Evolutionary conservation across 305 asterid genomes (phyloP).

Genomic region (Solanum chacoense): DNA sequence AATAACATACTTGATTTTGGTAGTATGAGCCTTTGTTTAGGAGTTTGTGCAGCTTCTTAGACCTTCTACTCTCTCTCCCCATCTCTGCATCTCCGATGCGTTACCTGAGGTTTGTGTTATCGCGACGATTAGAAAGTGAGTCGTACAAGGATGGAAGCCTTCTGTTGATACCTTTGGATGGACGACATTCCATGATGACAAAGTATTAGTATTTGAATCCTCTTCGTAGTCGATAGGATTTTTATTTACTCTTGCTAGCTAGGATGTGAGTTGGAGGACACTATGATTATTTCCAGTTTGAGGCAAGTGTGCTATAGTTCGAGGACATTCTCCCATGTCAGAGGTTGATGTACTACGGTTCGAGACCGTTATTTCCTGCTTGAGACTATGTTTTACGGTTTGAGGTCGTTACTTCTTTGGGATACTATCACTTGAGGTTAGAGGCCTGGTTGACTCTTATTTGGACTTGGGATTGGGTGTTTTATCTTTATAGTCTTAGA

Average conservation of each 20-base stretch:
- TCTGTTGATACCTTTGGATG: not conserved
- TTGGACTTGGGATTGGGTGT: not conserved
- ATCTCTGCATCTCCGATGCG: not conserved
- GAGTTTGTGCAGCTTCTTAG: not conserved
- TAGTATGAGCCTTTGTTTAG: not conserved
- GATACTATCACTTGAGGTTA: not conserved
- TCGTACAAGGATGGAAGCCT: not conserved
- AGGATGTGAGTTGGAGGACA: not conserved
- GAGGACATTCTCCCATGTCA: not conserved
- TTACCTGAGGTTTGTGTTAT: not conserved
- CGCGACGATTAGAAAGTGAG: not conserved
- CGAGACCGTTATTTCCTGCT: not conserved
- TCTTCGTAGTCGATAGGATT: not conserved
- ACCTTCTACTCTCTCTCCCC: not conserved
- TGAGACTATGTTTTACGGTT: too few relatives aligned
- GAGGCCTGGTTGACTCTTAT: not conserved
- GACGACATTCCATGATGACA: not conserved
- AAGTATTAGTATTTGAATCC: not conserved
- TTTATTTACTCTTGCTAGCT: too few relatives aligned
- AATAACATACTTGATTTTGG: not conserved
- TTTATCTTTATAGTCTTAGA: not conserved
- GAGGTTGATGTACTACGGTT: not conserved
- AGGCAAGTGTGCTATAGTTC: not conserved
- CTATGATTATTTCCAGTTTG: not conserved
- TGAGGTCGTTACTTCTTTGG: not conserved